Evolutionary conservation across 106 monocot genomes (phyloP).

Genomic region (Dendrobium catenatum): DNA sequence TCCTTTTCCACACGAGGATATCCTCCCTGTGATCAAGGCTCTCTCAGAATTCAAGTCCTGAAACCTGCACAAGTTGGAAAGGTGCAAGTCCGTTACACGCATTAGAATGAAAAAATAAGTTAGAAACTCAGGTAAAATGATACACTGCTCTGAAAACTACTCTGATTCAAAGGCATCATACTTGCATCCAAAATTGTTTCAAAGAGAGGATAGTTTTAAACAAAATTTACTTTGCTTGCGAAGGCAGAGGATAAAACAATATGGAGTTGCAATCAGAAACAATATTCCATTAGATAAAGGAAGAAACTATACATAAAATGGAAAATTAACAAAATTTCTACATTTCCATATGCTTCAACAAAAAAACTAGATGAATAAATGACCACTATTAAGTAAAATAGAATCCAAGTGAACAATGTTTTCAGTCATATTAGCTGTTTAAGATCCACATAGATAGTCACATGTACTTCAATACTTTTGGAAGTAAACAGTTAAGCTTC

Average conservation of each 20-base stretch:
- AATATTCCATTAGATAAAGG: not conserved
- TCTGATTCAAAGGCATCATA: not conserved
- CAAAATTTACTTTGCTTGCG: not conserved
- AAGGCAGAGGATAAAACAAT: not conserved
- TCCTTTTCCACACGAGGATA: conserved; percentile 13
- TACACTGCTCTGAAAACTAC: not conserved
- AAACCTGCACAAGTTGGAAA: conserved; percentile 20
- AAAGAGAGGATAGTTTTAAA: not conserved
- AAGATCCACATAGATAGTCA: not conserved
- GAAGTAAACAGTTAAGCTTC: not conserved
- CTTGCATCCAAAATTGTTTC: not conserved
- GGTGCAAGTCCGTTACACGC: not conserved
- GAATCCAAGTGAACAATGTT: not conserved
- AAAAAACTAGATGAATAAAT: not conserved
- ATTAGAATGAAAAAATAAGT: not conserved
- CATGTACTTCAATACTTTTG: not conserved
- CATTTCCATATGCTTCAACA: not conserved
- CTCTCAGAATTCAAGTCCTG: conserved; percentile 33
- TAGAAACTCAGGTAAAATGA: not conserved
- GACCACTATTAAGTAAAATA: not conserved
- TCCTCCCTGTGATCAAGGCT: conserved; percentile 19
- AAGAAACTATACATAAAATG: not conserved
- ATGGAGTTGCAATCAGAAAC: not conserved
- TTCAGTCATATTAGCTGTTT: not conserved
- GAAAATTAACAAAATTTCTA: not conserved